Conservation (phyloP, 192 early-diverging fungal genomes). For the Coemansia sp. region DNA sequence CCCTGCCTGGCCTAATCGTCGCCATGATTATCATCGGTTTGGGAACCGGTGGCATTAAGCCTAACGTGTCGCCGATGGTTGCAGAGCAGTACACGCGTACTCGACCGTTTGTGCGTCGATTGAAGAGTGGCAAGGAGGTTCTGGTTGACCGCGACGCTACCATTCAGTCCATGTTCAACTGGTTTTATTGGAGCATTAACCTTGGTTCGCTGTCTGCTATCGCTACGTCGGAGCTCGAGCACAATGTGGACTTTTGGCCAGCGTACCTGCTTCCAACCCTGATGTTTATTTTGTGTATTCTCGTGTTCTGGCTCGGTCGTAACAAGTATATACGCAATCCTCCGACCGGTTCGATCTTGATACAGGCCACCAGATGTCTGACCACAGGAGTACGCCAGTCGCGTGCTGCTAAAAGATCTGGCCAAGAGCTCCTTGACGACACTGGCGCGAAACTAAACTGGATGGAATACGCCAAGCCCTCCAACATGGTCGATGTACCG, state of each 20-base stretch:
- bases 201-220: constrained; percentile 56
- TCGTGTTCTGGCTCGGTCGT: constrained; percentile 55
- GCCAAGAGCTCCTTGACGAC: neutral
- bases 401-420: constrained; percentile 19
- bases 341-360: constrained; percentile 55
- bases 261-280: constrained; percentile 58
- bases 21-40: constrained; percentile 69
- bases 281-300: constrained; percentile 53
- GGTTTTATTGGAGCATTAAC: constrained; percentile 74
- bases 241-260: constrained; percentile 53
- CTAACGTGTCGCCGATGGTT: constrained; percentile 73
- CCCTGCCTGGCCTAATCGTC: constrained; percentile 65
- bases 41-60: constrained; percentile 78
- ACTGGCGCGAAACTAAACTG: constrained; percentile 13
- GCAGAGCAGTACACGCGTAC: constrained; percentile 65
- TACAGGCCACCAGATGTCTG: constrained; percentile 14
- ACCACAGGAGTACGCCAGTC: constrained; percentile 26
- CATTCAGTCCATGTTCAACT: constrained; percentile 72
- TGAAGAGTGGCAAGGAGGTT: constrained; percentile 55
- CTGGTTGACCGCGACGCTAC: constrained; percentile 65
- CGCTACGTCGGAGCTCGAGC: constrained; percentile 57
- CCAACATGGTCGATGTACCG: constrained; percentile 15
- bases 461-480: constrained; percentile 38
- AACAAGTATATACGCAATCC: constrained; percentile 45
- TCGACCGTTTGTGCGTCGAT: constrained; percentile 56